These are phyloP conservation scores for Tetrahymena thermophila DNA, from an alignment of 73 alveolate species.

Conservation along the genomic window DNA sequence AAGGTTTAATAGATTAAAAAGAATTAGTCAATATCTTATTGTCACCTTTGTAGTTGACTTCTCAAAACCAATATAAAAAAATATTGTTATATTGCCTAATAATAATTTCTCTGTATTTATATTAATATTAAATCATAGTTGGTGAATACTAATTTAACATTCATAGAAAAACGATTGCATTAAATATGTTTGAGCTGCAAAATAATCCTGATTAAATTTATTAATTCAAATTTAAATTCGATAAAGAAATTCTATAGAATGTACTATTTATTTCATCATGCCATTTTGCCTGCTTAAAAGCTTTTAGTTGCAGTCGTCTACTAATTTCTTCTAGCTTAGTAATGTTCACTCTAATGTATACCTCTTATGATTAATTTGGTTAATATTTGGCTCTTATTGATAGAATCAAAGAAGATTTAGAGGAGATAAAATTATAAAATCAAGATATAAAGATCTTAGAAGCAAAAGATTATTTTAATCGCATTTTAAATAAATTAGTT, in stretches of 20 bases:
- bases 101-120: too few relatives aligned
- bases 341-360: too few relatives aligned
- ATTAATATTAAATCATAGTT: neutral
- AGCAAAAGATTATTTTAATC: too few relatives aligned
- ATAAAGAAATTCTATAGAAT: neutral
- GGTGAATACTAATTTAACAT: neutral
- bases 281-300: neutral
- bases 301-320: neutral
- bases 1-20: neutral
- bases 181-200: neutral
- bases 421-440: too few relatives aligned
- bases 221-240: too few relatives aligned
- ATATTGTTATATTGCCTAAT: neutral
- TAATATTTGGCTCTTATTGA: too few relatives aligned
- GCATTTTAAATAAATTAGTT: too few relatives aligned
- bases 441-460: too few relatives aligned
- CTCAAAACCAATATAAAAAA: too few relatives aligned
- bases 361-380: neutral
- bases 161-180: neutral
- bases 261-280: neutral
- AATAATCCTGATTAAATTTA: too few relatives aligned
- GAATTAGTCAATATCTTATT: neutral
- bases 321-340: too few relatives aligned
- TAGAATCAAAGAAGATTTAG: too few relatives aligned
- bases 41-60: neutral